Evolutionary conservation across 1,284 basidiomycete genomes (phyloP), one percentile per base, ranked within the genome.

Genomic region (Volvariella surrecta): DNA sequence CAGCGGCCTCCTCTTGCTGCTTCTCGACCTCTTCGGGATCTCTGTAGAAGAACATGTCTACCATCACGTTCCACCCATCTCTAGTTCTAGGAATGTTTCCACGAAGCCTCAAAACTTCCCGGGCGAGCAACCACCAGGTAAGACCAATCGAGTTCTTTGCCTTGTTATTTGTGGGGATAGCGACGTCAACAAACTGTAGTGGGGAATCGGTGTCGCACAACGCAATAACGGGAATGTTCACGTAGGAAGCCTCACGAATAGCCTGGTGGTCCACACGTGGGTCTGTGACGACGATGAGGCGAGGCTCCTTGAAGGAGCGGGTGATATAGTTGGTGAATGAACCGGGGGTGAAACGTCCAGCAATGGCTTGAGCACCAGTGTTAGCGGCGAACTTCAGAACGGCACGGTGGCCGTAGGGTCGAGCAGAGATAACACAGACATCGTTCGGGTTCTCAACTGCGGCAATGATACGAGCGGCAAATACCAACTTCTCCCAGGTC

Each of bases 41-140:
- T 60, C 95, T 91, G 84, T 98, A 99, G 86, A 98, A 98, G 91
- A 97, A 98, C 90, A 98, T 93, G 73, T 98, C 95, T 57, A 95
- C 91, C 87, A 99, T 97, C 64, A 96, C 87, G 63, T 84, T 87
- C 92, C 95, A 98, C 58, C 89, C 90, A 53, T 94, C 89, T 53
- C 79, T 68, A 41, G 89, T 85, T 58, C 94, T 82, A 52, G 92
- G 84, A 63, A 98, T 82, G 49, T 87, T 85, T 50, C 95, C 96
- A 52, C 91, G 84, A 60, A 99, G 77, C 61, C 95, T 86, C 66
- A 99, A 87, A 59, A 97, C 92, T 68, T 99, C 95, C 59, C 95
- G 89, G 66, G 89, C 90, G 60, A 99, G 89, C 57, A 99, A 70
- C 93, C 94, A 99, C 96, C 96, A 99, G 59, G 97, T 79, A 52